Conservation (phyloP, 2,329 filamentous ascomycete genomes). For the Colletotrichum shisoi region DNA sequence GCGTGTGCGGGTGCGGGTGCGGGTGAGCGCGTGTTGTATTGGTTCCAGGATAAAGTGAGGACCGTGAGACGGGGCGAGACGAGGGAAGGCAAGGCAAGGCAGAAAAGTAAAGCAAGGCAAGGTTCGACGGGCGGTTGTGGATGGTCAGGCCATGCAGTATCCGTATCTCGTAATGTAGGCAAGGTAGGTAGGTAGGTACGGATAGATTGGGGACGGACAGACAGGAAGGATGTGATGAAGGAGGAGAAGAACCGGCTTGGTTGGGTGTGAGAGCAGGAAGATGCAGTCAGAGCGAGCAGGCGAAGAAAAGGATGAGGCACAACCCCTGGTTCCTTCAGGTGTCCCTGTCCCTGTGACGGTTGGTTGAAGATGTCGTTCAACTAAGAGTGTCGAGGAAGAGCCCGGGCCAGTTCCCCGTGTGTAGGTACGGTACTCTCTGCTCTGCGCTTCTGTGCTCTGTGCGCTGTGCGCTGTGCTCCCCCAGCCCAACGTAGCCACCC, state of each 20-base stretch:
- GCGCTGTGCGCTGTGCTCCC: neutral
- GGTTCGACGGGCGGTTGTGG: neutral
- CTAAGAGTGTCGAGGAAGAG: slow-evolving; percentile 28
- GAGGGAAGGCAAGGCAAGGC: neutral
- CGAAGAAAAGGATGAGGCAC: slow-evolving; percentile 4
- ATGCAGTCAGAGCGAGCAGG: neutral
- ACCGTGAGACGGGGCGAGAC: slow-evolving; percentile 5
- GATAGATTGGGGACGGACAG: too few species aligned
- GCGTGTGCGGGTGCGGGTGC: neutral
- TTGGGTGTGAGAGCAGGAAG: slow-evolving; percentile 1
- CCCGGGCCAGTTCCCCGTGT: slow-evolving; percentile 35
- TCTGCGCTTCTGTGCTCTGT: slow-evolving; percentile 6
- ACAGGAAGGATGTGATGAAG: slow-evolving; percentile 15
- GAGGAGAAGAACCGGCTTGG: slow-evolving; percentile 8
- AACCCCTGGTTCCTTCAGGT: too few species aligned
- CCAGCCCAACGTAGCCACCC: slow-evolving; percentile 17
- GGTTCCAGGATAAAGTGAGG: slow-evolving; percentile 10
- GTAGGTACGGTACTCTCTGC: neutral
- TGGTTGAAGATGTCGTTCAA: slow-evolving; percentile 38
- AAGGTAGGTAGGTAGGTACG: too few species aligned
- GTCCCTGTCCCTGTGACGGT: slow-evolving; percentile 18
- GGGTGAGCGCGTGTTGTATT: neutral
- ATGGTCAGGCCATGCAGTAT: slow-evolving; percentile 2
- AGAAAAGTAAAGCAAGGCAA: neutral
- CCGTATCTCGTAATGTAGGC: neutral